phyloP scores from a whole-genome alignment of 2,329 filamentous ascomycete genomes.

The Talaromyces funiculosus region DNA sequence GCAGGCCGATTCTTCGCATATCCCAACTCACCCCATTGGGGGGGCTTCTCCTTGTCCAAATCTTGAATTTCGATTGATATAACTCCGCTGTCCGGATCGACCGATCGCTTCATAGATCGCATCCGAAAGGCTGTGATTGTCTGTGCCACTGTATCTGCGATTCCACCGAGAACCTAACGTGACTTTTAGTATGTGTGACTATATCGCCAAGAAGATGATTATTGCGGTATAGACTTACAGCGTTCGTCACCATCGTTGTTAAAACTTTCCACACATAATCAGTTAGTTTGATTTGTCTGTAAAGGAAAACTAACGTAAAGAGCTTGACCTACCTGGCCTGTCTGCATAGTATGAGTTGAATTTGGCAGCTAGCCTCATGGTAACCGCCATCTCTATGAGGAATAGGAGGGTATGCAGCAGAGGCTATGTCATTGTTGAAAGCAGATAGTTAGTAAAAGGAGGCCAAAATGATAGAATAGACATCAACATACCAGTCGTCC shows the following conservation, averaged over 20 bases:
- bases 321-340: conserved; percentile 61
- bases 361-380: conserved; percentile 72
- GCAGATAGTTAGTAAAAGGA: conserved; percentile 7
- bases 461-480: background rate
- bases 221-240: conserved; percentile 48
- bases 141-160: conserved; percentile 95
- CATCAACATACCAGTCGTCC: conserved; percentile 34
- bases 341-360: conserved; percentile 94
- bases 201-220: background rate
- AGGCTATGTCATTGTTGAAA: conserved; percentile 55
- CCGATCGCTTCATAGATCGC: conserved; percentile 57
- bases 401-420: conserved; percentile 80
- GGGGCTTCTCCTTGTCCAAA: conserved; percentile 72
- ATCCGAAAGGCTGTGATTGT: conserved; percentile 69
- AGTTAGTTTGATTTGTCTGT: background rate
- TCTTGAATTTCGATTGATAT: conserved; percentile 85
- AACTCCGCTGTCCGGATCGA: conserved; percentile 57
- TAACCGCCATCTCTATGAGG: conserved; percentile 79
- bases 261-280: conserved; percentile 60
- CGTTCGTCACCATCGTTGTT: conserved; percentile 99
- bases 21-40: conserved; percentile 60
- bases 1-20: conserved; percentile 61
- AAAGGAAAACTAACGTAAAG: background rate
- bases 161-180: conserved; percentile 70
- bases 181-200: background rate